Evolutionary conservation across 2,329 filamentous ascomycete genomes (phyloP).

Genomic region (Taxawa tesnikishii): DNA sequence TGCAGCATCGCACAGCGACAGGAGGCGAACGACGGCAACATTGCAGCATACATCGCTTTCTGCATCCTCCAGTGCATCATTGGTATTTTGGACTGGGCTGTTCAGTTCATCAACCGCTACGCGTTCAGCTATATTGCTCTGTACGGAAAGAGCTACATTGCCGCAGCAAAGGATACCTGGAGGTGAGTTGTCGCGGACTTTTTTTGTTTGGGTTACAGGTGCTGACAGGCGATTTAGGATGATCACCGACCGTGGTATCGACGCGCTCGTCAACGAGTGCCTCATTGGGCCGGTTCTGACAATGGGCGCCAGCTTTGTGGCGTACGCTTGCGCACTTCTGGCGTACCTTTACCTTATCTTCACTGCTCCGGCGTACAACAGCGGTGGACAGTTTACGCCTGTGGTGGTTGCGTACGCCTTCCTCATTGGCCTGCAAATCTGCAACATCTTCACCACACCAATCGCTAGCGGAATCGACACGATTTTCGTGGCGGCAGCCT

Average conservation of each 20-base stretch:
- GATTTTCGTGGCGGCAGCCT: conserved; percentile 69
- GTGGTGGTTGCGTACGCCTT: conserved; percentile 78
- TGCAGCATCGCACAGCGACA: conserved; percentile 65
- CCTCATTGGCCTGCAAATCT: conserved; percentile 80
- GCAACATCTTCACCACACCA: conserved; percentile 80
- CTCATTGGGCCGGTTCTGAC: conserved; percentile 45
- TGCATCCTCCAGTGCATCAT: conserved; percentile 70
- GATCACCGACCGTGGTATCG: conserved; percentile 85
- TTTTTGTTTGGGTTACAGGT: conserved; percentile 1
- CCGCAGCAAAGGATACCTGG: conserved; percentile 83
- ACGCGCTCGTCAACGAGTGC: conserved; percentile 81
- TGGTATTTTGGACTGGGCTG: conserved; percentile 67
- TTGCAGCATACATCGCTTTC: conserved; percentile 54
- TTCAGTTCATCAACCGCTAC: conserved; percentile 75
- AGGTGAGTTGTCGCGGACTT: conserved; percentile 28
- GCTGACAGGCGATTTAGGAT: conserved; percentile 33
- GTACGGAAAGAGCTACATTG: conserved; percentile 80
- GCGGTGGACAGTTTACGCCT: conserved; percentile 53
- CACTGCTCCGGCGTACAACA: conserved; percentile 70
- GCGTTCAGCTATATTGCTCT: conserved; percentile 88
- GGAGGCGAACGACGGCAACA: conserved; percentile 54
- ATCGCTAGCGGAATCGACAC: conserved; percentile 82
- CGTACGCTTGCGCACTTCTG: conserved; percentile 67
- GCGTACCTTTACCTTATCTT: conserved; percentile 79
- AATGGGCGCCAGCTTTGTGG: conserved; percentile 65